Evolutionary conservation across 805 yeast genomes (phyloP).

Genomic region (Kuraishia hungarica): DNA sequence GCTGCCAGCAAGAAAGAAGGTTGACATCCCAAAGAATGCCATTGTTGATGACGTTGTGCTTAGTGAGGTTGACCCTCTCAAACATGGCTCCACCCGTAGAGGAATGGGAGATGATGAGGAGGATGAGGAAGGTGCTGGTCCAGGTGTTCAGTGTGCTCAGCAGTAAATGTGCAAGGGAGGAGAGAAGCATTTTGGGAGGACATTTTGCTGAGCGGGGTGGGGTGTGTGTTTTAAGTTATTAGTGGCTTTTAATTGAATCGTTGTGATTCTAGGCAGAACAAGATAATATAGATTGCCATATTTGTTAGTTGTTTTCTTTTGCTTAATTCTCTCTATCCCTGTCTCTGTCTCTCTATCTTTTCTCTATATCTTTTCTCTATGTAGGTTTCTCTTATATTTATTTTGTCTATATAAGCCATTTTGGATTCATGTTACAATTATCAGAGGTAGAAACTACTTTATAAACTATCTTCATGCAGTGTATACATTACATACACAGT

Average conservation of each 20-base stretch:
- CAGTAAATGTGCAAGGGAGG: constrained; percentile 42
- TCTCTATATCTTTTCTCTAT: neutral
- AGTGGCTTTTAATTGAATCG: neutral
- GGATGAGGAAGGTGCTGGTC: constrained; percentile 52
- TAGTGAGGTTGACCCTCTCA: constrained; percentile 57
- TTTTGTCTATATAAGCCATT: neutral
- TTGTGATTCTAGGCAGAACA: neutral
- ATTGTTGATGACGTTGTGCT: constrained; percentile 76
- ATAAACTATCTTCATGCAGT: too few species aligned
- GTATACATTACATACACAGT: too few species aligned
- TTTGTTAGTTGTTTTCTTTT: neutral
- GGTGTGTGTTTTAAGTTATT: neutral
- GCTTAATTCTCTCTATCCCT: neutral
- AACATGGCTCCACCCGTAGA: constrained; percentile 35
- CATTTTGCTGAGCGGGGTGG: neutral
- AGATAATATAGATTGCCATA: neutral
- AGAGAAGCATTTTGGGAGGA: neutral
- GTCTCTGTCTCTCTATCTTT: neutral
- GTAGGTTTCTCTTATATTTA: neutral
- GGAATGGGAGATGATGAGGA: constrained; percentile 39
- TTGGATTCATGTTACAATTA: neutral
- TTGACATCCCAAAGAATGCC: constrained; percentile 59
- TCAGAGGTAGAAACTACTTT: too few species aligned
- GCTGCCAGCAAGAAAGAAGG: constrained; percentile 67
- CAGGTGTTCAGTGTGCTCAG: constrained; percentile 90